Base-by-base conservation (phyloP, 1,284 basidiomycete species). In the Sanghuangporus sanghuang region DNA sequence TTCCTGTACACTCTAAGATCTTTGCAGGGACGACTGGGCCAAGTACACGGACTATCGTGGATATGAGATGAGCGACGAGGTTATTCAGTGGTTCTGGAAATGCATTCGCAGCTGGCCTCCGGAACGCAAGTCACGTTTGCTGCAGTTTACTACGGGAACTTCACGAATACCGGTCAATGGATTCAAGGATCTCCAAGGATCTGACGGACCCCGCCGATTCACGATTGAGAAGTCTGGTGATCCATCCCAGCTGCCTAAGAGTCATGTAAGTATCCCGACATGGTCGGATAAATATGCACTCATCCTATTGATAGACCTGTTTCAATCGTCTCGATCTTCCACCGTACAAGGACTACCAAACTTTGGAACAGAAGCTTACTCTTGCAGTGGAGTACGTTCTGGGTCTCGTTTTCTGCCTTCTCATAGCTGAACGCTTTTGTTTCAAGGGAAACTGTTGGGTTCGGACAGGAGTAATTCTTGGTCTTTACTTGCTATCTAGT, bases 81-180 rank as follows among this genome's bases (percentile, higher is more conserved):
- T 99, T 65, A 94, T 99, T 68, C 94, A 98, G 74, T 99, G 97
- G 97, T 99, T 99, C 86, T 99, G 97, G 97, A 91, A 98, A 79
- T 96, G 94, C 71, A 93, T 99, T 64, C 88, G 92, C 62, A 89
- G 89, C 59, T 99, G 96, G 96, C 95, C 96, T 6, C 83, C 95
- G 0, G 97, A 99, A 78, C 89, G 95, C 75, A 98, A 98, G 79
- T 93, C 92, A 55, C 89, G 96, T 8, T 78, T 98, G 64, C 77
- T 97, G 57, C 96, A 99, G 76, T 98, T 99, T 75, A 95, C 96
- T 6, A 99, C 97, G 4, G 97, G 97, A 49, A 99, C 97, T 8
- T 96, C 93, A 40, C 84, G 96, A 69, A 95, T 99, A 63, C 97
- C 97, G 5, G 97, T 99, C 74, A 98, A 98, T 75, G 97, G 97